These are phyloP conservation scores for Fusarium metavorans DNA, from an alignment of 2,329 filamentous ascomycete genomes.

Conservation along the genomic window DNA sequence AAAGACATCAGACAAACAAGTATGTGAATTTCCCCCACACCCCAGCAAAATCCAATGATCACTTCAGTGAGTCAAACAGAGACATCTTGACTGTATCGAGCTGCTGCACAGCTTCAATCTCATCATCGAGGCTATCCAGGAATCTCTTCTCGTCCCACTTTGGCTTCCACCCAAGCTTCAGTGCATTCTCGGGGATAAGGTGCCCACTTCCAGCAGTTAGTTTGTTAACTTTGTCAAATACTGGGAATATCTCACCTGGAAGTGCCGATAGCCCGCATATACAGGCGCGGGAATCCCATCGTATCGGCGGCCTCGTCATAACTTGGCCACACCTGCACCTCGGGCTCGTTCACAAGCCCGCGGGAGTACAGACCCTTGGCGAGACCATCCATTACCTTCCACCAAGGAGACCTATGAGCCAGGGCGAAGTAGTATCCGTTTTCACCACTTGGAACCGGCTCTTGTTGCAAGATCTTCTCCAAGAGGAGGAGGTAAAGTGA, in stretches of 20 bases:
- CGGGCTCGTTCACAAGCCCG: constrained; percentile 44
- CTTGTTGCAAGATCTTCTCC: constrained; percentile 44
- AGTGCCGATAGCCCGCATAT: constrained; percentile 20
- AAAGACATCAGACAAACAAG: not conserved
- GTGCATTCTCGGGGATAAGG: constrained; percentile 5
- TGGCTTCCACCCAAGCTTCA: constrained; percentile 26
- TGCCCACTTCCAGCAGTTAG: constrained; percentile 11
- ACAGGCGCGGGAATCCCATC: constrained; percentile 45
- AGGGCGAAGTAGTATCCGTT: constrained; percentile 51
- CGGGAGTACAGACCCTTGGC: constrained; percentile 43
- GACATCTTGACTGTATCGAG: constrained; percentile 28
- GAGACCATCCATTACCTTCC: constrained; percentile 46
- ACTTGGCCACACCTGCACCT: constrained; percentile 45
- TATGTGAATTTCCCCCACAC: not conserved
- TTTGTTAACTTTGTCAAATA: not conserved
- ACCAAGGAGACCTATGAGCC: constrained; percentile 46
- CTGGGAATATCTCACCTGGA: constrained; percentile 5
- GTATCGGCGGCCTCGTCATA: constrained; percentile 47
- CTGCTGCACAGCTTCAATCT: constrained; percentile 21
- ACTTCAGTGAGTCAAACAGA: constrained; percentile 14
- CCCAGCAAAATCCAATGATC: not conserved
- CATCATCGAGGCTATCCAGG: constrained; percentile 11
- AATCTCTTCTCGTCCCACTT: constrained; percentile 17
- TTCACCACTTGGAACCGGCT: constrained; percentile 44
- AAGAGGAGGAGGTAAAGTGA: constrained; percentile 47